Evolutionary conservation across 495 filamentous ascomycete species (phyloP), one percentile per base, ranked within the genome.

Genomic region (Talaromyces trachyspermus): DNA sequence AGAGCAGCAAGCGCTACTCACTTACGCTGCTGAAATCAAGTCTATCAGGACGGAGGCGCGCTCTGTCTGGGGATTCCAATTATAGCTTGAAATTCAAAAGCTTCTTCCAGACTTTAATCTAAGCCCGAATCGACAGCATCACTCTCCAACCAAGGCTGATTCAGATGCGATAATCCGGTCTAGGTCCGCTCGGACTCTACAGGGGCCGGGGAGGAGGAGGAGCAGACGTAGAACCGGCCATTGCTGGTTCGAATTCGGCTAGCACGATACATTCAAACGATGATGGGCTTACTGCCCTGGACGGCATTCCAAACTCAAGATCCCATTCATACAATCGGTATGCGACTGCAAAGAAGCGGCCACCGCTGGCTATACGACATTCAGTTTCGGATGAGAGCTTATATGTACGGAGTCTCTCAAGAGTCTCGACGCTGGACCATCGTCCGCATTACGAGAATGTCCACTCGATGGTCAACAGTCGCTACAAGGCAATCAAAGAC

Each of bases 401-500:
- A 40, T 75, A 86, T 24, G 63, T 79, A 42, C 60, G 68, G 22
- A 68, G 79, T 1, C 70, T 87, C 1, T 95, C 89, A 0, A 71
- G 78, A 6, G 83, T 83, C 0, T 89, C 89, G 0, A 94, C 90
- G 1, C 68, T 94, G 5, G 91, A 90, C 2, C 88, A 95, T 55
- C n/a, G 42, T 17, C 75, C 79, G n/a, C 78, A 84, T 36, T 97
- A 91, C 62, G 76, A 83, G 42, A 72, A 91, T 65, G 78, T 94
- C 5, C 78, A 83, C 37, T 64, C 69, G 9, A 81, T 87, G 57
- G 83, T 88, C 46, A 97, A 96, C 54, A 87, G 85, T 48, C 77
- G 91, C 23, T 68, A 92, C 54, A 95, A 95, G 66, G 91, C 91
- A 2, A 92, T 97, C 62, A 84, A 80, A 55, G 91, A 97, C 58